Base-by-base conservation (phyloP, 2,329 filamentous ascomycete genomes). In the Arthroderma uncinatum region DNA sequence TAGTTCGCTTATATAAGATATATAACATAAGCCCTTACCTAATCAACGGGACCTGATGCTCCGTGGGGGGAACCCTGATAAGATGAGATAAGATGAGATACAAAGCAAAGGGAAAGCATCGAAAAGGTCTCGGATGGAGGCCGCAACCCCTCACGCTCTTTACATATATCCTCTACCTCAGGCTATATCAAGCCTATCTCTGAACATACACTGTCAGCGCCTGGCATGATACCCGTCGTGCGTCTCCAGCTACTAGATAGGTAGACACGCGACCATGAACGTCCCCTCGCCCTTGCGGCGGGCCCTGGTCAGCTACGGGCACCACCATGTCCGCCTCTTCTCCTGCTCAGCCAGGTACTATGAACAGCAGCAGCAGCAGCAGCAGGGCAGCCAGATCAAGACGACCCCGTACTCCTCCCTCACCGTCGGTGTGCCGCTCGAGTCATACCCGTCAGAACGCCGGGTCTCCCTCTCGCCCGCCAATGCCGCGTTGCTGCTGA, bases 401-500 rank as follows among this genome's bases (percentile, higher is more conserved):
- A 57, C 64, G 40, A 65, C 69, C 23, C 87, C 89, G 0, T 94
- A 90, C 70, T 75, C 79, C 19, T 76, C 84, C 47, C 79, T 95
- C 57, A 86, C 83, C 2, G 82, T 95, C 52, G 89, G 89, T 58
- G 81, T 93, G 2, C 89, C 89, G 12, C 82, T 80, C 58, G 90
- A 95, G 71, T 85, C 82, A n/a, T 89, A 81, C 65, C 81, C 83
- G 0, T 82, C 84, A 58, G 90, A 95, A 74, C 83, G 86, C 42
- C 86, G 90, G 54, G 89, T 95, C 12, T 88, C 90, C 30, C 79
- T 95, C 57, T 92, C 88, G 0, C 90, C 90, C 1, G 82, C 87
- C 62, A 95, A 95, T 74, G 87, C 90, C 14, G 80, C 84, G 1
- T 75, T 94, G 0, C 74, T 95, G 1, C 81, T 91, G 61, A 94